Percentiles rank a stretch among this genome's conserved stretches.
These are phyloP conservation scores for Umbelopsis sp. DNA, from an alignment of 192 early-diverging fungal species.

Conservation along the genomic window DNA sequence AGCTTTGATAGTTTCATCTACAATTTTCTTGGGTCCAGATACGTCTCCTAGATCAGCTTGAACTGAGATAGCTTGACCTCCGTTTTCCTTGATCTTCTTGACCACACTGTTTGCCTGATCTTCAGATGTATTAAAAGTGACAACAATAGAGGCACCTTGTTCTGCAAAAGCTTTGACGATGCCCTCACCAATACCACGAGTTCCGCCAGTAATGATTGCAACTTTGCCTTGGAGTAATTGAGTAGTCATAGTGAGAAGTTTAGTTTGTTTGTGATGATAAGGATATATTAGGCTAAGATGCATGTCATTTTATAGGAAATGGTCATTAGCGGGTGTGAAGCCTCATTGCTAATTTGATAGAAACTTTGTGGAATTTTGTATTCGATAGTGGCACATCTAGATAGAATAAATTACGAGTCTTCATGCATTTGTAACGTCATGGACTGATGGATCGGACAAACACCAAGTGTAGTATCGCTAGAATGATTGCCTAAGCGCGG, in stretches of 20 bases:
- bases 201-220: conserved; percentile 11
- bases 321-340: no score
- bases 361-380: no score
- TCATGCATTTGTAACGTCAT: no score
- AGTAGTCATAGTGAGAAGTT: neutral
- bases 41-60: conserved; percentile 3
- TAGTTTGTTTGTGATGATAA: neutral
- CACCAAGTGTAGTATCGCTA: no score
- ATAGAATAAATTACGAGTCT: no score
- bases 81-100: neutral
- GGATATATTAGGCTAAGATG: no score
- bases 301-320: no score
- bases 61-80: conserved; percentile 10
- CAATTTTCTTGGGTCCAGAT: neutral
- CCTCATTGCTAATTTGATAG: no score
- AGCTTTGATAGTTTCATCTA: conserved; percentile 11
- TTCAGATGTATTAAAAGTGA: neutral
- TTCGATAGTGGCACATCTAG: no score
- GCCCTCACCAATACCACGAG: conserved; percentile 7
- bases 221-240: neutral
- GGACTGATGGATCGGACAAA: no score
- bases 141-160: conserved; percentile 1
- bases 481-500: no score
- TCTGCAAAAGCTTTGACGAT: conserved; percentile 1
- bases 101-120: neutral